Percentiles rank a stretch among this genome's conserved stretches.
Conservation (phyloP, 1,139 yeast genomes). For the Candida frijolesensis region DNA sequence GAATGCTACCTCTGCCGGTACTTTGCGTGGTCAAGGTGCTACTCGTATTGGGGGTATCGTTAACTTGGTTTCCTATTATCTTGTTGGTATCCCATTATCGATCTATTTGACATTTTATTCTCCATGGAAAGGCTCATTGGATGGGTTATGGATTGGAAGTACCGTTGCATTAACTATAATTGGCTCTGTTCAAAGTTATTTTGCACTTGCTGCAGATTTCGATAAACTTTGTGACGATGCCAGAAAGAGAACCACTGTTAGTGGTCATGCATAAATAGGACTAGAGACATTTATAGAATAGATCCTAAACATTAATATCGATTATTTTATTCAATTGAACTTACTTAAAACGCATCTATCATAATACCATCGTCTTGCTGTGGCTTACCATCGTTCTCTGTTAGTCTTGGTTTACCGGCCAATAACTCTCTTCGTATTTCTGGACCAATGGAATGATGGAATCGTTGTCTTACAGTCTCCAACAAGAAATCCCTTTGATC, state of each 20-base stretch:
- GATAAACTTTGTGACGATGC: slow-evolving; percentile 44
- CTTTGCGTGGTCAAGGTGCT: slow-evolving; percentile 61
- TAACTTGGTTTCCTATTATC: slow-evolving; percentile 53
- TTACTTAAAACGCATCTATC: slow-evolving; percentile 40
- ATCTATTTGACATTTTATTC: slow-evolving; percentile 51
- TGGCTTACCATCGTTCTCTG: slow-evolving; percentile 14
- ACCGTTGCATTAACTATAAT: slow-evolving; percentile 53
- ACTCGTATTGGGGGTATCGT: slow-evolving; percentile 62
- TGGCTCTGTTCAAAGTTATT: slow-evolving; percentile 54
- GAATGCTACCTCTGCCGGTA: slow-evolving; percentile 63
- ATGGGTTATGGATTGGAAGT: slow-evolving; percentile 59
- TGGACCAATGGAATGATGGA: slow-evolving; percentile 87
- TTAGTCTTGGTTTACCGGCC: slow-evolving; percentile 66
- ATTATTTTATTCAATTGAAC: neutral
- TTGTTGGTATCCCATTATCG: slow-evolving; percentile 55
- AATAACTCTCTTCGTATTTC: slow-evolving; percentile 91
- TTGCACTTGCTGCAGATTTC: slow-evolving; percentile 42
- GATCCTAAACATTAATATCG: neutral
- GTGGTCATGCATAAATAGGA: slow-evolving; percentile 8
- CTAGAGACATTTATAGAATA: too few relatives aligned
- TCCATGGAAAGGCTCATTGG: slow-evolving; percentile 43
- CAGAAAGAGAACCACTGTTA: slow-evolving; percentile 34
- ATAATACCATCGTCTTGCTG: slow-evolving; percentile 35
- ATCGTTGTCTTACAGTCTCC: slow-evolving; percentile 89
- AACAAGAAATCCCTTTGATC: slow-evolving; percentile 93